Percentiles rank a stretch among this genome's conserved stretches.
Evolutionary conservation across 169 alveolate genomes (phyloP).

Genomic region (Toxoplasma gondii): DNA sequence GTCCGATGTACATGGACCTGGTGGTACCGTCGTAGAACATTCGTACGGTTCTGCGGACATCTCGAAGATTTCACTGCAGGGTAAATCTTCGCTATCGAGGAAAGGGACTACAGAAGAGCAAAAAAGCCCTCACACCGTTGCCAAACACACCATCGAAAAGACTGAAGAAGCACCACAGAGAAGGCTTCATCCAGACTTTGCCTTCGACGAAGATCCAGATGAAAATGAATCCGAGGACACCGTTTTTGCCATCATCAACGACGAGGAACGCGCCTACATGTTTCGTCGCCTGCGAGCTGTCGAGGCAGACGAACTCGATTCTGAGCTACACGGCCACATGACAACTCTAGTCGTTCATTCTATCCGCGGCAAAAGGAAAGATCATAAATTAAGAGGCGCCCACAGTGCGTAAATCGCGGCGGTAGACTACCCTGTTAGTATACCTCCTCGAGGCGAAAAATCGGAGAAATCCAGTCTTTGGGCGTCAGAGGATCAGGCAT

Average conservation of each 20-base stretch:
- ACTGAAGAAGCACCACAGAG: neutral
- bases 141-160: neutral
- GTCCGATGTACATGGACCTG: too few relatives aligned
- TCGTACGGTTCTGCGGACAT: too few relatives aligned
- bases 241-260: neutral
- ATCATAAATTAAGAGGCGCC: too few relatives aligned
- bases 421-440: too few relatives aligned
- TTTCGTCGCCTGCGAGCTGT: neutral
- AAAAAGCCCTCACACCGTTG: neutral
- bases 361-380: too few relatives aligned
- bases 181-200: neutral
- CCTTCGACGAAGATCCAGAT: neutral
- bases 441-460: too few relatives aligned
- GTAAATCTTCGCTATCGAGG: neutral
- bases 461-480: too few relatives aligned
- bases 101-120: neutral
- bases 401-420: too few relatives aligned
- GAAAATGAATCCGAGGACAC: neutral
- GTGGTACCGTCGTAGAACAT: too few relatives aligned
- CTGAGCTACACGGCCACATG: neutral
- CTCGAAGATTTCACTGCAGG: too few relatives aligned
- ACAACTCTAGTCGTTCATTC: neutral
- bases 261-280: neutral
- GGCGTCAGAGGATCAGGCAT: too few relatives aligned
- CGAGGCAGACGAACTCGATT: neutral